Evolutionary conservation across 306 rosid genomes (phyloP).

Genomic region (Styphnolobium japonicum): DNA sequence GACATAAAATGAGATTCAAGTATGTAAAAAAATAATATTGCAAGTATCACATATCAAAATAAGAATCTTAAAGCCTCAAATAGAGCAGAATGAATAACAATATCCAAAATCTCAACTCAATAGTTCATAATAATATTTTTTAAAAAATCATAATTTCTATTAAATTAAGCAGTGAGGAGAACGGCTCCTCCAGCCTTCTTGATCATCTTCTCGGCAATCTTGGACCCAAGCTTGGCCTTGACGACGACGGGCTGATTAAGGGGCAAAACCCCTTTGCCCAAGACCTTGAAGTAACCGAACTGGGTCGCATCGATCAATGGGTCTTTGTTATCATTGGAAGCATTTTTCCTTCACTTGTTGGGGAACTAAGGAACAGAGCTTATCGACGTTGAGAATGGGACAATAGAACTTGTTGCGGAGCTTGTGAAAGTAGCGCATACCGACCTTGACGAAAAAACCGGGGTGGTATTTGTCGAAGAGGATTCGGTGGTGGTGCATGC

Average conservation of each 20-base stretch:
- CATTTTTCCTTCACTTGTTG: slow-evolving; percentile 28
- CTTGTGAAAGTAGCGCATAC: slow-evolving; percentile 37
- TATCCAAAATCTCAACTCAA: not conserved
- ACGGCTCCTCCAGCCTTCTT: slow-evolving; percentile 40
- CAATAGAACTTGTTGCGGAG: slow-evolving; percentile 32
- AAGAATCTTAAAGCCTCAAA: not conserved
- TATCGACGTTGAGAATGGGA: slow-evolving; percentile 33
- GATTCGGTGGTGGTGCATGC: slow-evolving; percentile 40
- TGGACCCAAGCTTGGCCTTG: slow-evolving; percentile 33
- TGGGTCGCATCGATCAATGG: slow-evolving; percentile 31
- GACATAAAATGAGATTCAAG: too few species aligned
- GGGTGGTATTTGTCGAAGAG: slow-evolving; percentile 41
- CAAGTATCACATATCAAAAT: too few species aligned
- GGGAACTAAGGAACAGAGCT: slow-evolving; percentile 32
- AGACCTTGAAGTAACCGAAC: slow-evolving; percentile 31
- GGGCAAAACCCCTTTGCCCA: slow-evolving; percentile 37
- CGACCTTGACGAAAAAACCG: slow-evolving; percentile 33
- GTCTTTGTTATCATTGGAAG: slow-evolving; percentile 20
- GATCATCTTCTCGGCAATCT: slow-evolving; percentile 40
- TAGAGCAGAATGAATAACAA: not conserved
- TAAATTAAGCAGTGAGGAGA: slow-evolving; percentile 30
- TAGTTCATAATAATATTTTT: not conserved
- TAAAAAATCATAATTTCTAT: too few species aligned
- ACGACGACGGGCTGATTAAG: slow-evolving; percentile 21
- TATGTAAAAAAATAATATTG: too few species aligned